Evolutionary conservation across 2,329 filamentous ascomycete species (phyloP), one percentile per base, ranked within the genome.

Genomic region (Fusarium siculi): DNA sequence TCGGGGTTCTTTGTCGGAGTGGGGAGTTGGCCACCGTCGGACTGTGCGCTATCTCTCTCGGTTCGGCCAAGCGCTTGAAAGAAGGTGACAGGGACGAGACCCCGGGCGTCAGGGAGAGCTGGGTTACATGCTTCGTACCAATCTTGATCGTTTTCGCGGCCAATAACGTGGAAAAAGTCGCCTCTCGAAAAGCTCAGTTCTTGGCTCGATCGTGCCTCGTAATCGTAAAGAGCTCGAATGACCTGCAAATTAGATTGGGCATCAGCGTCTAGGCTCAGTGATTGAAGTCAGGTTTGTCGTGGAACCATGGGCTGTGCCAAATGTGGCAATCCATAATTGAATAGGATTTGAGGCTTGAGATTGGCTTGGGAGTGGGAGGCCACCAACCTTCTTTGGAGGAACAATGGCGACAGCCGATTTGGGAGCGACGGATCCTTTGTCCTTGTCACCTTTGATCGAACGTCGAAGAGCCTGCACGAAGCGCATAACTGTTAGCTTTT

Each of bases 81-180:
- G 84, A 95, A 98, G 65, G 92, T 90, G 65, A 98, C 96, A 12
- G 96, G 96, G 49, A 99, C 96, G 68, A 99, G 89, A 70, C 96
- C 96, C 75, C 95, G 91, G 56, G 94, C 94, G 83, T 93, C 93
- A 79, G 93, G 94, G 74, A 97, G 87, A 56, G 93, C 90, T 68
- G 96, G 96, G 81, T 99, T 99, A 87, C 95, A 98, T 63, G 96
- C 96, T 84, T 98, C 96, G 87, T 98, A 99, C 96, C 96, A 99
- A 81, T 98, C 94, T 44, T 87, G 85, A 81, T 98, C 96, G 86
- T 98, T 92, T 85, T 98, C 96, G 82, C 96, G 93, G 79, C 93
- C 94, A 82, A 98, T 96, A 74, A 99, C 96, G 85, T 98, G 96
- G 82, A 99, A 96, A 83, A 98, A 99, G 82, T 99, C 96, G 79